Evolutionary conservation across 225 moss, liverwort and hornwort species (phyloP).

Genomic region (Asterella californica): DNA sequence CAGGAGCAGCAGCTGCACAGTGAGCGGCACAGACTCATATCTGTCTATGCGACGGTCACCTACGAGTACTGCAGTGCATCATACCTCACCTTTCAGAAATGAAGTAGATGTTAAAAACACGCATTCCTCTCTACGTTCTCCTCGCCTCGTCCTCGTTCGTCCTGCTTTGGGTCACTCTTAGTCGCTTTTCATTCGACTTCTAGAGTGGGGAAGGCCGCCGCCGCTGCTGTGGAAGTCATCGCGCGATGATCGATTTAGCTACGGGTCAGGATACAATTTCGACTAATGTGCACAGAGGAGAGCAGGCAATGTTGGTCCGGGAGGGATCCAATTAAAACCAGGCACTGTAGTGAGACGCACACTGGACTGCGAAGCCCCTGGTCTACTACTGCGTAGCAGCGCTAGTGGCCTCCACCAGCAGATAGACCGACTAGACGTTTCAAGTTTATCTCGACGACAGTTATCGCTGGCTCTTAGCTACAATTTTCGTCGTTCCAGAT

Average conservation of each 20-base stretch:
- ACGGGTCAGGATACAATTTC: not conserved
- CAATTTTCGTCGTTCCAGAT: not conserved
- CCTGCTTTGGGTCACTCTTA: not conserved
- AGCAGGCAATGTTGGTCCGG: not conserved
- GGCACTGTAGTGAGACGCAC: not conserved
- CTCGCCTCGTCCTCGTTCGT: not conserved
- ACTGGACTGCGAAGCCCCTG: not conserved
- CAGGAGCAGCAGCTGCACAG: not conserved
- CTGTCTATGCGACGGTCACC: too few species aligned
- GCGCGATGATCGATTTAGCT: not conserved
- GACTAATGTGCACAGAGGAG: not conserved
- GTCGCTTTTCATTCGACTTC: not conserved
- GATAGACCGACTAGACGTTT: not conserved
- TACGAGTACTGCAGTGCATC: not conserved
- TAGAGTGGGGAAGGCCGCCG: not conserved
- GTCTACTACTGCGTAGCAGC: not conserved
- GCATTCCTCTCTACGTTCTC: not conserved
- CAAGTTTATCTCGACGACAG: not conserved
- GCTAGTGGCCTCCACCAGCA: not conserved
- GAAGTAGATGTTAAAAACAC: not conserved
- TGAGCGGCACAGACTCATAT: too few species aligned
- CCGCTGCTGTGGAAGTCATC: not conserved
- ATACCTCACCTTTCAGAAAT: not conserved
- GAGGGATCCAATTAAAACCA: not conserved
- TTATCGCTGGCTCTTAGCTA: not conserved